Base-by-base conservation (phyloP, 768 basidiomycete species). In the Kwoniella shandongensis region DNA sequence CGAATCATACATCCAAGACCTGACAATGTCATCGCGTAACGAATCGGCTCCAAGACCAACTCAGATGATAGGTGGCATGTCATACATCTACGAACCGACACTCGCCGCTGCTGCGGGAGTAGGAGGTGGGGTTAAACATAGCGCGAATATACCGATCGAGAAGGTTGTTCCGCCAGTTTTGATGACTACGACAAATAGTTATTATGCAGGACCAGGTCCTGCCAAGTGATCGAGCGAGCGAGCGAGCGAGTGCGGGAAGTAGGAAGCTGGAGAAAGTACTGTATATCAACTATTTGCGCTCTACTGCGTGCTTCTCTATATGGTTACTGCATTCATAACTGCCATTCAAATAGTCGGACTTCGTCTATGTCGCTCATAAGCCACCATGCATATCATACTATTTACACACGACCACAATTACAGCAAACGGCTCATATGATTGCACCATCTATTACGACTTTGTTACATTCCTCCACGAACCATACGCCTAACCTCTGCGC, bases 181-280 rank as follows among this genome's bases (percentile, higher is more conserved):
- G 39, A 62, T 73, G 66, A 73, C 71, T 5, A 64, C 63, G 13
- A 52, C 63, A 30, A 70, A 68, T 46, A 46, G 56, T 45, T 68
- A 54, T 44, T 66, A 62, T 46, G 69, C 61, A 3, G 70, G 67
- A 35, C 65, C 67, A 12, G 64, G 57, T 1, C 47, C 52, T 29
- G 57, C 51, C 48, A 58, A 51, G 44, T 42, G 18, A n/a, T n/a
- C n/a, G 25, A 40, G 44, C 25, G 44, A 51, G 32, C 51, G 18
- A 47, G 22, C 12, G 20, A 39, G 12, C n/a, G 12, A 18, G 30
- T 18, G 6, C 29, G 15, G 12, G 35, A 23, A 32, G 17, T 11
- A 12, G 5, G 15, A 23, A 13, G 45, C 23, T 13, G 25, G 30
- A 15, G n/a, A n/a, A n/a, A n/a, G n/a, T n/a, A n/a, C n/a, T n/a